Evolutionary conservation across 495 filamentous ascomycete genomes (phyloP).

Genomic region (Hypoxylon intermedium): DNA sequence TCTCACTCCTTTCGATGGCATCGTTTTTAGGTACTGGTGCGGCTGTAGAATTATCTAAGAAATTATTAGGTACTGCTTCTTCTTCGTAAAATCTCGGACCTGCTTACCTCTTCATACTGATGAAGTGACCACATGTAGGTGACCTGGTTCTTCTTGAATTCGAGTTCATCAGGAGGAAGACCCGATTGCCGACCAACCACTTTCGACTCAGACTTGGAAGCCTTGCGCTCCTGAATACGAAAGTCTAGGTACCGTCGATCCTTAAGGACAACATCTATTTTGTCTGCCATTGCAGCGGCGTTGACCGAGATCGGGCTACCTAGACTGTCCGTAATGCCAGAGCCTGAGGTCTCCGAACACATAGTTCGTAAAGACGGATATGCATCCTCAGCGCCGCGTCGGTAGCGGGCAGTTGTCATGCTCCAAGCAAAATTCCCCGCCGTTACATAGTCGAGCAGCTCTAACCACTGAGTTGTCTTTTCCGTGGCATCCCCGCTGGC

Average conservation of each 20-base stretch:
- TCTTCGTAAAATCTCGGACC: background rate
- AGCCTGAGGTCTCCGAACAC: background rate
- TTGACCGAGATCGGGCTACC: background rate
- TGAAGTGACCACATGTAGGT: background rate
- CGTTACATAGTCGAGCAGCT: background rate
- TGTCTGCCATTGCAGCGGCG: background rate
- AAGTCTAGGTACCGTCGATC: background rate
- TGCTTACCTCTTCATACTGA: constrained; percentile 1
- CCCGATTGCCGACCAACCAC: background rate
- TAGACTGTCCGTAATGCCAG: background rate
- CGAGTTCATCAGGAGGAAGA: background rate
- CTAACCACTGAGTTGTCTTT: background rate
- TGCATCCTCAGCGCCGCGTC: background rate
- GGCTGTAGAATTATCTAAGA: constrained; percentile 6
- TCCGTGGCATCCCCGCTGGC: background rate
- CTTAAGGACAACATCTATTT: background rate
- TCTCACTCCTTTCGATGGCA: constrained; percentile 36
- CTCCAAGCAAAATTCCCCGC: background rate
- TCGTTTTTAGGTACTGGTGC: constrained; percentile 15
- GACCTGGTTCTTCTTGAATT: background rate
- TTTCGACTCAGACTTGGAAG: background rate
- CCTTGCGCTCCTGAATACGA: background rate
- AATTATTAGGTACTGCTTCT: background rate
- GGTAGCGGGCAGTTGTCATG: constrained; percentile 1
- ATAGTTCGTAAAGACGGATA: background rate